A percentile compares a stretch with the other conserved stretches of the same genome.
Evolutionary conservation across 164 flowering plant species (phyloP).

Genomic region (Houttuynia cordata): DNA sequence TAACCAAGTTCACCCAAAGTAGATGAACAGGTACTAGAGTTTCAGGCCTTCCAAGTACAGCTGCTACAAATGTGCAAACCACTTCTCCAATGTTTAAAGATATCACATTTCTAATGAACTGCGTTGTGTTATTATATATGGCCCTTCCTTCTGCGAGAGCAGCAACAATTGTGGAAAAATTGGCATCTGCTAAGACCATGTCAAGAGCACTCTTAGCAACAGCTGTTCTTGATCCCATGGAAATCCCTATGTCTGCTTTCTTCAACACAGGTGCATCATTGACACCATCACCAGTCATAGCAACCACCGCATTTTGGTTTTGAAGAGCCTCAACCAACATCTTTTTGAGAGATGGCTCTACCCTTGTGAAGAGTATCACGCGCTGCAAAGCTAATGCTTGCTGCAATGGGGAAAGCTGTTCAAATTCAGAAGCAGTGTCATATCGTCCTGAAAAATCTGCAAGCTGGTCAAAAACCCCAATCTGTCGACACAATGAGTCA

Average conservation of each 20-base stretch:
- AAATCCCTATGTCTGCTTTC: too few relatives aligned
- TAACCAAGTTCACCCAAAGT: slow-evolving; percentile 96
- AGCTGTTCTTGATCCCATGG: slow-evolving; percentile 99
- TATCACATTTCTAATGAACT: slow-evolving; percentile 98
- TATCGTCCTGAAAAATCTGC: slow-evolving; percentile 72
- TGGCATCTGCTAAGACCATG: slow-evolving; percentile 98
- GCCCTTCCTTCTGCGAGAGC: too few relatives aligned
- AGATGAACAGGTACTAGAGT: slow-evolving; percentile 96
- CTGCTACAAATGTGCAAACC: slow-evolving; percentile 97
- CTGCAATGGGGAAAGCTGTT: too few relatives aligned
- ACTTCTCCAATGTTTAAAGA: slow-evolving; percentile 99
- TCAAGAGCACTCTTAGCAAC: slow-evolving; percentile 99
- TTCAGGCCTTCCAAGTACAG: slow-evolving; percentile 96
- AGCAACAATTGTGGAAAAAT: slow-evolving; percentile 96
- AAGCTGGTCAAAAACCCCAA: slow-evolving; percentile 85
- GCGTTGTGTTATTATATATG: too few relatives aligned
- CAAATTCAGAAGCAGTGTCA: slow-evolving; percentile 92
- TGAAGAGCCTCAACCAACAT: slow-evolving; percentile 97
- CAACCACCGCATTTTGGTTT: too few relatives aligned
- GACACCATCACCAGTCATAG: too few relatives aligned
- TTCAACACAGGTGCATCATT: too few relatives aligned
- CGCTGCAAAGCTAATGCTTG: too few relatives aligned
- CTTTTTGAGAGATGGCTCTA: slow-evolving; percentile 93
- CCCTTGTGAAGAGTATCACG: too few relatives aligned
- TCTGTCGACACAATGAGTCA: too few relatives aligned